Conservation (phyloP, 2,329 filamentous ascomycete species). For the Xylariaceae sp. region DNA sequence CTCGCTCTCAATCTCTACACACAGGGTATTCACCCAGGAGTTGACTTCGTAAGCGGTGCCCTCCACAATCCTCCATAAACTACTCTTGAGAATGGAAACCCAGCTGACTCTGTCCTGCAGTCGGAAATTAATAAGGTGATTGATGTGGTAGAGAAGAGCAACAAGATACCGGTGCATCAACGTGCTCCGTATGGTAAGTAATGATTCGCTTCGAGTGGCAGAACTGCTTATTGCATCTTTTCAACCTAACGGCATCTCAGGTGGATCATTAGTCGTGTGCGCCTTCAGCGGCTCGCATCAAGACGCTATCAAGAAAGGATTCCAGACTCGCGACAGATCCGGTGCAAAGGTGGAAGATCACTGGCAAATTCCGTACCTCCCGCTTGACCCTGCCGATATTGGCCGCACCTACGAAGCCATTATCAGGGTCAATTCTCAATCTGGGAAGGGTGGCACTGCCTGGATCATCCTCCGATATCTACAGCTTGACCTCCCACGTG, state of each 20-base stretch:
- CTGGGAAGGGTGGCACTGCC: slow-evolving; percentile 88
- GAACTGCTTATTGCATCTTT: too few species aligned
- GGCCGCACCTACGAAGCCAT: slow-evolving; percentile 96
- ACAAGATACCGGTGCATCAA: slow-evolving; percentile 89
- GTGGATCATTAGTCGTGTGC: slow-evolving; percentile 81
- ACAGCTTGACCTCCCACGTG: slow-evolving; percentile 86
- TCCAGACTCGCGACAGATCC: slow-evolving; percentile 63
- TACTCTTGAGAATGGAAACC: too few species aligned
- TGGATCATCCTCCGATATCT: slow-evolving; percentile 88
- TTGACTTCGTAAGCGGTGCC: slow-evolving; percentile 71
- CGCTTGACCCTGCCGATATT: slow-evolving; percentile 88
- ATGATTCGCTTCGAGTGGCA: too few species aligned
- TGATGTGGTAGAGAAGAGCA: slow-evolving; percentile 84
- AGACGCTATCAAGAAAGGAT: slow-evolving; percentile 93
- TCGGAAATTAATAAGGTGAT: slow-evolving; percentile 84
- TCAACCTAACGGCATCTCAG: too few species aligned
- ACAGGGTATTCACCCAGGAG: slow-evolving; percentile 76
- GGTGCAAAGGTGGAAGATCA: slow-evolving; percentile 58
- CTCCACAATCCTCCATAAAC: too few species aligned
- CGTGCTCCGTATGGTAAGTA: slow-evolving; percentile 73
- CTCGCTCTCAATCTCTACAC: slow-evolving; percentile 92
- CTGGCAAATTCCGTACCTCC: slow-evolving; percentile 89
- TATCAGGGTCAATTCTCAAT: slow-evolving; percentile 96
- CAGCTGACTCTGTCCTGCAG: too few species aligned
- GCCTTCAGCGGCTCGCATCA: slow-evolving; percentile 92